Conservation (phyloP, 192 early-diverging fungal genomes). For the Mortierella claussenii region DNA sequence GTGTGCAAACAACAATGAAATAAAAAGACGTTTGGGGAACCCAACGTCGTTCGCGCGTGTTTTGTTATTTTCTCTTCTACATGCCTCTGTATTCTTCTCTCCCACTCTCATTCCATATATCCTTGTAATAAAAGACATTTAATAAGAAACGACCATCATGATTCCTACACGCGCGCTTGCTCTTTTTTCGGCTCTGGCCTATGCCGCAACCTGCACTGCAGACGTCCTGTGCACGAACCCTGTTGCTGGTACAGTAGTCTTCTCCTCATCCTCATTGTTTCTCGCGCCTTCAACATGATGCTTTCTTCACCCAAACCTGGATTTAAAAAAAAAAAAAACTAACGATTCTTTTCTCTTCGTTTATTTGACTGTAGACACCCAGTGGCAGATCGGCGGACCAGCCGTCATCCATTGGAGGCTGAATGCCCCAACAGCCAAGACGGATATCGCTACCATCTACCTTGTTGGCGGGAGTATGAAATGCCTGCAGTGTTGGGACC, state of each 20-base stretch:
- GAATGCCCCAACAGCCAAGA: neutral
- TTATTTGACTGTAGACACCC: conserved; percentile 7
- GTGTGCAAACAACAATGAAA: no score
- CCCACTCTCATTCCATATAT: no score
- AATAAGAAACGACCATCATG: no score
- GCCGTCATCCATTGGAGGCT: conserved; percentile 19
- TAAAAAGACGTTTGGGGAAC: no score
- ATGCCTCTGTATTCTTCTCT: no score
- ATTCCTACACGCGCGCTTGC: conserved; percentile 1
- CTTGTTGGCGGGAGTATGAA: conserved; percentile 34
- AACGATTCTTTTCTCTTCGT: no score
- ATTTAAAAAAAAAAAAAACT: no score
- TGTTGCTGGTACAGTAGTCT: conserved; percentile 7
- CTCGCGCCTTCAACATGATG: no score
- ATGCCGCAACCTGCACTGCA: conserved; percentile 10
- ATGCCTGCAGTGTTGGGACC: neutral
- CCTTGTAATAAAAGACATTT: no score
- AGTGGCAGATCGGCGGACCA: conserved; percentile 16
- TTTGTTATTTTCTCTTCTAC: no score
- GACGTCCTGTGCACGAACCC: conserved; percentile 19
- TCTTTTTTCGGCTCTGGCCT: conserved; percentile 11
- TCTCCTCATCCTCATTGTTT: neutral
- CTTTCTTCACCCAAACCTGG: no score
- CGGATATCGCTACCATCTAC: conserved; percentile 4
- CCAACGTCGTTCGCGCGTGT: no score